phyloP scores from a whole-genome alignment of 495 filamentous ascomycete species.

The Trichoderma gamsii region DNA sequence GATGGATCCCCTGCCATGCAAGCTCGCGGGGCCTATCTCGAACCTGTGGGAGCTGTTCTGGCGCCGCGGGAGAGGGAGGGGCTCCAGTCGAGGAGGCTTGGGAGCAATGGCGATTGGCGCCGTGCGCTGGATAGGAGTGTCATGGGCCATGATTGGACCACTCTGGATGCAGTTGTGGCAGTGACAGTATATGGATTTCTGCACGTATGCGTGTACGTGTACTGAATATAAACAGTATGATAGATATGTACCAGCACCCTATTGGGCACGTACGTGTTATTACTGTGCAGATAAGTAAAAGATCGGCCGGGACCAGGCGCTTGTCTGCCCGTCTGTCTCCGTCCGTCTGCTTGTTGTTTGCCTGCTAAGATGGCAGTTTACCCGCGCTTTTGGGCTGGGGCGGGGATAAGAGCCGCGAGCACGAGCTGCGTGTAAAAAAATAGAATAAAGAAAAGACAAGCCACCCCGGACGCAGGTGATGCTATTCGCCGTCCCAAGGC shows the following conservation, averaged over 20 bases:
- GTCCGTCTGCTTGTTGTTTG: too few species aligned
- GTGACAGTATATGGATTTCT: constrained; percentile 15
- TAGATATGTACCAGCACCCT: background rate
- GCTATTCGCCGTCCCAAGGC: constrained; percentile 7
- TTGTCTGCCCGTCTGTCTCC: too few species aligned
- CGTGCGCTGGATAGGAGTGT: constrained; percentile 45
- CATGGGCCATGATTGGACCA: constrained; percentile 43
- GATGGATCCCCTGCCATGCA: constrained; percentile 12
- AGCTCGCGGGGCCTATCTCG: constrained; percentile 16
- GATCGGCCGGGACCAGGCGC: too few species aligned
- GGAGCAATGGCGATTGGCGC: constrained; percentile 53
- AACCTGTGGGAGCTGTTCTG: constrained; percentile 39
- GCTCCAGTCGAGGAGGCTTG: constrained; percentile 41
- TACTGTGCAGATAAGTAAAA: background rate
- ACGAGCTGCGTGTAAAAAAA: background rate
- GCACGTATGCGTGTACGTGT: constrained; percentile 22
- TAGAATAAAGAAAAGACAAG: background rate
- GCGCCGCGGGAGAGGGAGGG: constrained; percentile 34
- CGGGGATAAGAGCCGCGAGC: background rate
- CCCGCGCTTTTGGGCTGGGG: too few species aligned
- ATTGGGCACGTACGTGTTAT: background rate
- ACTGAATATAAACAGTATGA: background rate
- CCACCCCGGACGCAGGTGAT: background rate
- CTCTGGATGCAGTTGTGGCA: constrained; percentile 20
- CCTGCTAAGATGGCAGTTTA: too few species aligned